Percentiles rank a stretch among this genome's conserved stretches.
phyloP scores from a whole-genome alignment of 2,329 filamentous ascomycete genomes.

The Exophiala alcalophila region DNA sequence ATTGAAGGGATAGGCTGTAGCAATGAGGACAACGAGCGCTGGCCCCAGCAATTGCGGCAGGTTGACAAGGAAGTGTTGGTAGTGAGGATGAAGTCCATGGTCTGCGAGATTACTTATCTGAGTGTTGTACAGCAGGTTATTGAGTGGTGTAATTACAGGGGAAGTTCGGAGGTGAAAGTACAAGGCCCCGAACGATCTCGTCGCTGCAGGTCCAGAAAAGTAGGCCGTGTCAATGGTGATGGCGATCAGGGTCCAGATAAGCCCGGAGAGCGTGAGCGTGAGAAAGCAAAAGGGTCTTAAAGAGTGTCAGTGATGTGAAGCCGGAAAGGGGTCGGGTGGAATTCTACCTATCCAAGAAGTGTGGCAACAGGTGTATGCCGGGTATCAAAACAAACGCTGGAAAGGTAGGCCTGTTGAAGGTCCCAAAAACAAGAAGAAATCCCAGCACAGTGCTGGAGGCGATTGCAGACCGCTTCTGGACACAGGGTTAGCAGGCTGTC shows the following conservation, averaged over 20 bases:
- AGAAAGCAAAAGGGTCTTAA: slow-evolving; percentile 57
- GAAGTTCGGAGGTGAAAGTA: slow-evolving; percentile 55
- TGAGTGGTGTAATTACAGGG: slow-evolving; percentile 72
- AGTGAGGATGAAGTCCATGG: slow-evolving; percentile 75
- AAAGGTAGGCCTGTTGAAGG: slow-evolving; percentile 97
- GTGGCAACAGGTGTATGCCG: slow-evolving; percentile 75
- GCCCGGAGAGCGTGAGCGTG: slow-evolving; percentile 62
- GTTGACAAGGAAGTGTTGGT: slow-evolving; percentile 71
- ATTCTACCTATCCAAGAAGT: slow-evolving; percentile 75
- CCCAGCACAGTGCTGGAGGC: slow-evolving; percentile 75
- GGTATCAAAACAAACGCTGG: slow-evolving; percentile 88
- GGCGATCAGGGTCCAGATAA: slow-evolving; percentile 68
- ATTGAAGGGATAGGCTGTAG: slow-evolving; percentile 31
- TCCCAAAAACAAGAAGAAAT: slow-evolving; percentile 75
- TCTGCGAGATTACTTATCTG: slow-evolving; percentile 66
- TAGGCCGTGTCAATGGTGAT: slow-evolving; percentile 82
- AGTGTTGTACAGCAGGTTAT: slow-evolving; percentile 75
- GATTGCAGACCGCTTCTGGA: slow-evolving; percentile 69
- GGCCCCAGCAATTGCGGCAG: slow-evolving; percentile 71
- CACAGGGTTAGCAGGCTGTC: slow-evolving; percentile 1
- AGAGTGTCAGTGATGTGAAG: slow-evolving; percentile 4
- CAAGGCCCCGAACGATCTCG: slow-evolving; percentile 37
- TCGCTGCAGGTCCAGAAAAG: slow-evolving; percentile 53
- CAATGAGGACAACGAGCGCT: slow-evolving; percentile 60
- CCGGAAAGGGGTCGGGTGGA: background rate